Conservation (phyloP, 2,329 filamentous ascomycete species). For the Bipolaris sorokiniana region DNA sequence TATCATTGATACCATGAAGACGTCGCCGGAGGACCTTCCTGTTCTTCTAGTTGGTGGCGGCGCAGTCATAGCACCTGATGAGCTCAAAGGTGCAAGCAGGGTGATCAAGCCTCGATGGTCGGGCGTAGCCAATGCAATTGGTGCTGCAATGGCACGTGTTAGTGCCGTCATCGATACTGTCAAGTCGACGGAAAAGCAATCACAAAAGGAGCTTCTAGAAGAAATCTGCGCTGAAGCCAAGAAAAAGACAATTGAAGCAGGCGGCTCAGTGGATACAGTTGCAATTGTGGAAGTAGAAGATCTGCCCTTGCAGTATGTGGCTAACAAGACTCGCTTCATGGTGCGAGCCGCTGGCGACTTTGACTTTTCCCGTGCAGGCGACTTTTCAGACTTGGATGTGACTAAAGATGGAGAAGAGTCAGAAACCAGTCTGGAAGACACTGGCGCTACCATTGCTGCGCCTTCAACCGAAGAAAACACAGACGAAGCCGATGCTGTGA, state of each 20-base stretch:
- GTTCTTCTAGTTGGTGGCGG: conserved; percentile 70
- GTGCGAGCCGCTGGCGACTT: conserved; percentile 64
- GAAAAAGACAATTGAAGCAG: conserved; percentile 48
- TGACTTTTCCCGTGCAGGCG: conserved; percentile 43
- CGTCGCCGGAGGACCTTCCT: conserved; percentile 63
- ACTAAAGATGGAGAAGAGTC: conserved; percentile 27
- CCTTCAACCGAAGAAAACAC: conserved; percentile 24
- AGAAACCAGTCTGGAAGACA: conserved; percentile 9
- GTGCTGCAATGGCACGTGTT: conserved; percentile 67
- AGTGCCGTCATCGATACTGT: conserved; percentile 55
- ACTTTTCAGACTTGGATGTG: conserved; percentile 35
- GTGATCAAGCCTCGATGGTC: conserved; percentile 64
- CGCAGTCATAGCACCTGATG: conserved; percentile 63
- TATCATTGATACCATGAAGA: conserved; percentile 68
- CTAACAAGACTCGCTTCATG: conserved; percentile 58
- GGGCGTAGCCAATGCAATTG: conserved; percentile 69
- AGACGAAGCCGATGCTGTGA: conserved; percentile 23
- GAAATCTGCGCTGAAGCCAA: conserved; percentile 49
- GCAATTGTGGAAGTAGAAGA: conserved; percentile 51
- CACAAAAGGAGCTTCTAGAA: conserved; percentile 41
- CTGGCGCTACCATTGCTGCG: conserved; percentile 15
- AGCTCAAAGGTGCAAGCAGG: conserved; percentile 62
- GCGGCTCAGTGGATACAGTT: conserved; percentile 43
- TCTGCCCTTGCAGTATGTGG: conserved; percentile 62
- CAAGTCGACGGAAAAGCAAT: conserved; percentile 47